Evolutionary conservation across 106 monocot species (phyloP).

Genomic region (Chionographis japonica): DNA sequence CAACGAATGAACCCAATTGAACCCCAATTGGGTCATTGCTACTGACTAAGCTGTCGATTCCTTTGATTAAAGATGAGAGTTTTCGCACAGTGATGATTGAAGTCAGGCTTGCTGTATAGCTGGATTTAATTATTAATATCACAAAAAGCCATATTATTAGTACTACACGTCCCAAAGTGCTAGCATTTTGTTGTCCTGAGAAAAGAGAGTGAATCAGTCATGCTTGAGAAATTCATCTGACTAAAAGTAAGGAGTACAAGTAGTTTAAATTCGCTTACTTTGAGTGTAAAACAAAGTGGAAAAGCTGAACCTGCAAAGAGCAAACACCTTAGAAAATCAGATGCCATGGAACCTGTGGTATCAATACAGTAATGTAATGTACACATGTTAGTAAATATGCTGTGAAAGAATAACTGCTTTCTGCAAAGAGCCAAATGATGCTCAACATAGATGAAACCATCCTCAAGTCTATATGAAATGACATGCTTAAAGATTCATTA

Average conservation of each 20-base stretch:
- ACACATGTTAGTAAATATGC: too few relatives aligned
- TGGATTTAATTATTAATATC: constrained; percentile 60
- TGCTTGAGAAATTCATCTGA: neutral
- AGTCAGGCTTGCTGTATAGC: constrained; percentile 73
- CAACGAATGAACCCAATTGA: constrained; percentile 77
- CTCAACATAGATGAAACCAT: too few relatives aligned
- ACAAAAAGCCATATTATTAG: constrained; percentile 73
- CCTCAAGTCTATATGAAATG: too few relatives aligned
- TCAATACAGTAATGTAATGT: too few relatives aligned
- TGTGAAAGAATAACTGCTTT: too few relatives aligned
- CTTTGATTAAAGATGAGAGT: constrained; percentile 50
- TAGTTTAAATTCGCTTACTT: constrained; percentile 46
- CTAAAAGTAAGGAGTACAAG: neutral
- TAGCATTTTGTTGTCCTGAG: constrained; percentile 47
- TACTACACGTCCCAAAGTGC: constrained; percentile 47
- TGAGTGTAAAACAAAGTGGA: constrained; percentile 82
- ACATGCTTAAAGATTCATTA: too few relatives aligned
- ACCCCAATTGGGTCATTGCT: constrained; percentile 70
- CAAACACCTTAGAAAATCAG: neutral
- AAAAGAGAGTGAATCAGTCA: neutral
- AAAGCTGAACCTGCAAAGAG: constrained; percentile 73
- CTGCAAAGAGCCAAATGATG: too few relatives aligned
- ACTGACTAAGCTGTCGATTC: constrained; percentile 52
- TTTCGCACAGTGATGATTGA: constrained; percentile 65
- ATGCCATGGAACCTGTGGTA: neutral